phyloP scores from a whole-genome alignment of 805 yeast genomes.

The Aciculoconidium aculeatum region DNA sequence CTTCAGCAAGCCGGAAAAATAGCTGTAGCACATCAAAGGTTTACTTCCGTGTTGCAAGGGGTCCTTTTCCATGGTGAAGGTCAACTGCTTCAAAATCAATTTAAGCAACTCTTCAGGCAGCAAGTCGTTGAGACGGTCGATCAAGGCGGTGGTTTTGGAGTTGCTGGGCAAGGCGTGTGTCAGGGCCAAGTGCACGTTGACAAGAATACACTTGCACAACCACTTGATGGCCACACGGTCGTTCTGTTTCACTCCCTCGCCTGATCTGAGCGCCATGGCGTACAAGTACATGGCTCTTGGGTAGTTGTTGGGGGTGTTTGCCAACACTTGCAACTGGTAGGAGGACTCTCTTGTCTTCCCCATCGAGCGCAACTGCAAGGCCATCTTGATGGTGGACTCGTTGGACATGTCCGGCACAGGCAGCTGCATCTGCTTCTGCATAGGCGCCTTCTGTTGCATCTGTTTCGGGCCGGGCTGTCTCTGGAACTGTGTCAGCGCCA shows the following conservation, averaged over 20 bases:
- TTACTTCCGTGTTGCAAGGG: constrained; percentile 15
- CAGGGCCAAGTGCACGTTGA: constrained; percentile 6
- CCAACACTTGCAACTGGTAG: constrained; percentile 59
- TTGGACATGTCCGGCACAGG: constrained; percentile 22
- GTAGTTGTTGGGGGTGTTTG: constrained; percentile 52
- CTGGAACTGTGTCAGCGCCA: too few species aligned
- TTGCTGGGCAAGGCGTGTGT: constrained; percentile 2
- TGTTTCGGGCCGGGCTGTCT: constrained; percentile 7
- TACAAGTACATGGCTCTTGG: constrained; percentile 59
- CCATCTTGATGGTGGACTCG: constrained; percentile 35
- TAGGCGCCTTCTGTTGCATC: too few species aligned
- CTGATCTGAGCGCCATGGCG: constrained; percentile 60
- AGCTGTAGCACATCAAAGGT: constrained; percentile 14
- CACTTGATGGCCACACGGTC: constrained; percentile 50
- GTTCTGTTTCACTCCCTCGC: constrained; percentile 62
- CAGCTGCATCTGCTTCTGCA: too few species aligned
- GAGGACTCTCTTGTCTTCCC: constrained; percentile 67
- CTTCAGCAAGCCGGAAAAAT: constrained; percentile 19
- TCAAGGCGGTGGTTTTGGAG: constrained; percentile 12
- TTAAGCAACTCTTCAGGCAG: constrained; percentile 24
- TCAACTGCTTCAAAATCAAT: constrained; percentile 19
- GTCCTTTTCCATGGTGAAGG: constrained; percentile 20
- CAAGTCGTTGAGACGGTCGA: constrained; percentile 20
- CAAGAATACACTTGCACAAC: constrained; percentile 45
- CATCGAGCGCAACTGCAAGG: constrained; percentile 44